Percentiles rank a stretch among this genome's conserved stretches.
Conservation (phyloP, 202 grass and related monocot genomes). For the Setaria italica region DNA sequence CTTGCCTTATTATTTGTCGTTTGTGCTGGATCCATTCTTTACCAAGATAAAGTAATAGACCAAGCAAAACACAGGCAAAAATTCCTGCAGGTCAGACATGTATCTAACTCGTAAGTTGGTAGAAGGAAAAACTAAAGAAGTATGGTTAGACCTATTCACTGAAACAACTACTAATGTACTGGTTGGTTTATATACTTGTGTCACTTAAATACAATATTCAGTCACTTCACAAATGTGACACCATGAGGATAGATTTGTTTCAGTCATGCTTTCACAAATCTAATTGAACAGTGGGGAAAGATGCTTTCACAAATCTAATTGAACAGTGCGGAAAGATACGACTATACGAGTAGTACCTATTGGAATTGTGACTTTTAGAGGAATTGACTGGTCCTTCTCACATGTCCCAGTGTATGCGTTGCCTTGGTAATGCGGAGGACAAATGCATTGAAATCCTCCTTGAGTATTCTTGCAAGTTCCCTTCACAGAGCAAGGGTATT, state of each 20-base stretch:
- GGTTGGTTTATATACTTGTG: too few relatives aligned
- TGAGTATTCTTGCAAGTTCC: slow-evolving; percentile 5
- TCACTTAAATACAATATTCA: too few relatives aligned
- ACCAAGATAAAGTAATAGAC: neutral
- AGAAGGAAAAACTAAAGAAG: neutral
- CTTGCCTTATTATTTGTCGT: neutral
- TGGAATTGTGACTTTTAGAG: neutral
- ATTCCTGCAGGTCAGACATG: slow-evolving; percentile 15
- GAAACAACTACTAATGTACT: neutral
- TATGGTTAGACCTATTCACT: too few relatives aligned
- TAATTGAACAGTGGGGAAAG: too few relatives aligned
- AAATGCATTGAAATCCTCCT: slow-evolving; percentile 18
- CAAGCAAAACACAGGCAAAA: neutral
- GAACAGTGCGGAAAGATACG: too few relatives aligned
- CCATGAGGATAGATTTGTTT: too few relatives aligned
- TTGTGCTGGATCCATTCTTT: slow-evolving; percentile 33
- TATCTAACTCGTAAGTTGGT: neutral
- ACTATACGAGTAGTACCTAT: neutral
- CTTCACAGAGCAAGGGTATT: neutral
- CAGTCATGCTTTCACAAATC: too few relatives aligned
- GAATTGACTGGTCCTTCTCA: neutral
- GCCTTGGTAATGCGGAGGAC: slow-evolving; percentile 5
- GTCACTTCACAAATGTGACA: too few relatives aligned
- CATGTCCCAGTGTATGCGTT: neutral
- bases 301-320: too few relatives aligned